phyloP scores from a whole-genome alignment of 345 rosid genomes.

The Eucalyptus pauciflora region DNA sequence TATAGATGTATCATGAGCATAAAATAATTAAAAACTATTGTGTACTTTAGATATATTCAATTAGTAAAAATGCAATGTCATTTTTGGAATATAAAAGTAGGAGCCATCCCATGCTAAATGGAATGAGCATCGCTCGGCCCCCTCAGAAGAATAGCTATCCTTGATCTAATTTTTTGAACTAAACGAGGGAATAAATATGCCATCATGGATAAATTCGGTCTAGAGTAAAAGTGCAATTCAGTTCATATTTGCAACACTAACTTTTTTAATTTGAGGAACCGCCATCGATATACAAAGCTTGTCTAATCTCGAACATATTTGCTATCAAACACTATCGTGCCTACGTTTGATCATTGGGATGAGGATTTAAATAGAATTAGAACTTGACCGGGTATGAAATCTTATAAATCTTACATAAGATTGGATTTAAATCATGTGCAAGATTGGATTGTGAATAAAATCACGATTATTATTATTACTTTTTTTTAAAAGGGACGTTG shows the following conservation, averaged over 20 bases:
- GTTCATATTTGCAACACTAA: background rate
- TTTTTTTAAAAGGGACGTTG: background rate
- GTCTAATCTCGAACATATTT: background rate
- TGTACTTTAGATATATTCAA: background rate
- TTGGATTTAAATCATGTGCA: background rate
- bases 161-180: too few relatives aligned
- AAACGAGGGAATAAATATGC: too few relatives aligned
- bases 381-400: background rate
- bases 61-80: background rate
- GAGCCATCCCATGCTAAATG: background rate
- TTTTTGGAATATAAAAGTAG: background rate
- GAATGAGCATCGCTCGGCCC: background rate
- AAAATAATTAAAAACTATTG: too few relatives aligned
- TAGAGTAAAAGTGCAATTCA: background rate
- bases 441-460: background rate
- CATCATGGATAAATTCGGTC: background rate
- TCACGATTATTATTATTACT: background rate
- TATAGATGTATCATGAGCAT: background rate
- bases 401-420: background rate
- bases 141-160: too few relatives aligned
- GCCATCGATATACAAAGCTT: background rate
- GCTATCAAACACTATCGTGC: background rate
- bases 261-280: background rate
- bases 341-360: background rate
- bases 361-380: background rate